These are phyloP conservation scores for Metarhizium guizhouense DNA, from an alignment of 2,329 filamentous ascomycete genomes.

Conservation along the genomic window DNA sequence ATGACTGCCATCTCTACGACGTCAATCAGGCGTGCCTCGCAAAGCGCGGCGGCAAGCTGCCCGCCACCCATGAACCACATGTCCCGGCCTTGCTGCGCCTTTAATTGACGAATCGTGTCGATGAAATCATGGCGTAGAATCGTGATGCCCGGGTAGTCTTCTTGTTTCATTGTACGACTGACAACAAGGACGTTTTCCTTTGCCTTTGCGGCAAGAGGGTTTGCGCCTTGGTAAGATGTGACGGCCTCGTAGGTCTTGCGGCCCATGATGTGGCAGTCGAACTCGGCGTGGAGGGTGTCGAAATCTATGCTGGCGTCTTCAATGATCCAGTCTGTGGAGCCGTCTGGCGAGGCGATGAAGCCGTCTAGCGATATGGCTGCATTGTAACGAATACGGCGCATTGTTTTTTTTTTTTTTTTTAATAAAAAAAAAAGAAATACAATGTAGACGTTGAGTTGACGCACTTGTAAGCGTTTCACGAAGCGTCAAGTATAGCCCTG, in stretches of 20 bases:
- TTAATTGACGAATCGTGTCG: slow-evolving; percentile 13
- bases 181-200: slow-evolving; percentile 20
- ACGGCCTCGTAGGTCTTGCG: slow-evolving; percentile 26
- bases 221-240: slow-evolving; percentile 8
- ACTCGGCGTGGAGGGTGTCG: slow-evolving; percentile 19
- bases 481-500: background rate
- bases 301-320: slow-evolving; percentile 24
- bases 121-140: slow-evolving; percentile 10
- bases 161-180: slow-evolving; percentile 12
- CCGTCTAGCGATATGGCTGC: slow-evolving; percentile 25
- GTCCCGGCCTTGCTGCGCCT: slow-evolving; percentile 13
- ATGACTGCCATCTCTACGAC: slow-evolving; percentile 19
- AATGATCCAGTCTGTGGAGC: slow-evolving; percentile 21
- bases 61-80: slow-evolving; percentile 29
- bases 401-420: slow-evolving; percentile 1
- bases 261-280: slow-evolving; percentile 25
- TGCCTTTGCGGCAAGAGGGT: slow-evolving; percentile 12
- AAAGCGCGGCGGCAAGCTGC: slow-evolving; percentile 16
- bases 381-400: slow-evolving; percentile 22
- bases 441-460: no score
- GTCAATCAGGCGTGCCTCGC: slow-evolving; percentile 21
- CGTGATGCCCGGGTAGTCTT: slow-evolving; percentile 15
- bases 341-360: slow-evolving; percentile 23
- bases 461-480: no score
- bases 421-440: no score